Evolutionary conservation across 2,329 filamentous ascomycete genomes (phyloP).

Genomic region (Sporothrix protearum): DNA sequence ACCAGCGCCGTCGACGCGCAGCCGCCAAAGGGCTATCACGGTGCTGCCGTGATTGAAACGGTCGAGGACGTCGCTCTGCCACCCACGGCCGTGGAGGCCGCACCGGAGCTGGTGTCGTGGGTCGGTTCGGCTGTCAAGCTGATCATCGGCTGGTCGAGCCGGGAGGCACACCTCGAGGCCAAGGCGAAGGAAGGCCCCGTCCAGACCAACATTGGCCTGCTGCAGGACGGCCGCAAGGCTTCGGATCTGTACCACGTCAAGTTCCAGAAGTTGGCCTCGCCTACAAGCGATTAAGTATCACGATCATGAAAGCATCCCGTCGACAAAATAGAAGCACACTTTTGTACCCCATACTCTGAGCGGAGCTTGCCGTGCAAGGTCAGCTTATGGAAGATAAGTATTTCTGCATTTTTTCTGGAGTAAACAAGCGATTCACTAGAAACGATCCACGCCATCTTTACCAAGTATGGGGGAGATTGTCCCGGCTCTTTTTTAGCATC

Average conservation of each 20-base stretch:
- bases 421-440: not conserved
- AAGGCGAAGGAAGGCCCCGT: constrained; percentile 25
- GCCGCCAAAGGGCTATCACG: constrained; percentile 18
- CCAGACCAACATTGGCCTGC: constrained; percentile 17
- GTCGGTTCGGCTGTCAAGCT: constrained; percentile 26
- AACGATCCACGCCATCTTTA: not conserved
- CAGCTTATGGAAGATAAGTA: not conserved
- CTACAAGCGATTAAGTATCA: not conserved
- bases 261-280: constrained; percentile 19
- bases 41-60: constrained; percentile 18
- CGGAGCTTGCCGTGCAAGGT: not conserved
- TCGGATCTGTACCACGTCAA: constrained; percentile 18
- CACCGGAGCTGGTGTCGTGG: constrained; percentile 6
- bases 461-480: not conserved
- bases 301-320: not conserved
- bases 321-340: no score
- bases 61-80: constrained; percentile 16
- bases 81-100: not conserved
- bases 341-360: not conserved
- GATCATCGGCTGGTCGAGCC: constrained; percentile 31
- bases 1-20: constrained; percentile 20
- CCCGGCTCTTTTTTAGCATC: not conserved
- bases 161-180: constrained; percentile 29
- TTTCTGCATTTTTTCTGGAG: not conserved
- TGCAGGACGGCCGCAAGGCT: constrained; percentile 10